A percentile compares a stretch with the other conserved stretches of the same genome.
Conservation (phyloP, 768 basidiomycete genomes). For the Tulasnella sp. region DNA sequence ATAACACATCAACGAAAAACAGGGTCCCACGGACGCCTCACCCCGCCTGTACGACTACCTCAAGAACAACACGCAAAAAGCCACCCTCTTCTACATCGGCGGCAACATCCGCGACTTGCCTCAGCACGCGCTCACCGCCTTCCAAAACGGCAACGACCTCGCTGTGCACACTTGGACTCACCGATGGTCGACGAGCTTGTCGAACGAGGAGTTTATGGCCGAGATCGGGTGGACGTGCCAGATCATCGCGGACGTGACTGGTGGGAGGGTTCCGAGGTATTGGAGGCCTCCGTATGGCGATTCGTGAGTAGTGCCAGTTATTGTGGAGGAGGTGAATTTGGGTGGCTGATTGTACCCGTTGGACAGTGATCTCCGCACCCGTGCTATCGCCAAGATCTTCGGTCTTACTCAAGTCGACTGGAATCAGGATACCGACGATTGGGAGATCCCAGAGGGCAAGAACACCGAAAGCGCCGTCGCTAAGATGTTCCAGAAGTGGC, state of each 20-base stretch:
- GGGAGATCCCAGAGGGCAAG: conserved; percentile 21
- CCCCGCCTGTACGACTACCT: conserved; percentile 53
- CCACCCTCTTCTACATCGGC: conserved; percentile 88
- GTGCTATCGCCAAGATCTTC: conserved; percentile 78
- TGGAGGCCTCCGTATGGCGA: conserved; percentile 83
- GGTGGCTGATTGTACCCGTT: background rate
- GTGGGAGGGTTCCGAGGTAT: conserved; percentile 59
- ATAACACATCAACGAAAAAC: no score
- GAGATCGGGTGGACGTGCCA: conserved; percentile 76
- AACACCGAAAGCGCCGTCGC: conserved; percentile 40
- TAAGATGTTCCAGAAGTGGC: conserved; percentile 36
- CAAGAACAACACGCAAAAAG: conserved; percentile 44
- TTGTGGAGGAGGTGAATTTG: background rate
- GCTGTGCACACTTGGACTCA: conserved; percentile 38
- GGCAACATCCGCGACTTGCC: conserved; percentile 63
- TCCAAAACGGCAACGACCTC: conserved; percentile 27
- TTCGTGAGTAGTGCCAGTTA: background rate
- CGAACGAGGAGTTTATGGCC: conserved; percentile 41
- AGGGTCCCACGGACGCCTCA: conserved; percentile 28
- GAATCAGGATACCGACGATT: conserved; percentile 54
- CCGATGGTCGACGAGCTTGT: conserved; percentile 61
- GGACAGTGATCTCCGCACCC: conserved; percentile 45
- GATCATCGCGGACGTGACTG: conserved; percentile 61
- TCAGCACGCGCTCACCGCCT: conserved; percentile 41
- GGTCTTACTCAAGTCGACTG: conserved; percentile 76